Conservation (phyloP, 139 green algal species). For the Closterium sp. region DNA sequence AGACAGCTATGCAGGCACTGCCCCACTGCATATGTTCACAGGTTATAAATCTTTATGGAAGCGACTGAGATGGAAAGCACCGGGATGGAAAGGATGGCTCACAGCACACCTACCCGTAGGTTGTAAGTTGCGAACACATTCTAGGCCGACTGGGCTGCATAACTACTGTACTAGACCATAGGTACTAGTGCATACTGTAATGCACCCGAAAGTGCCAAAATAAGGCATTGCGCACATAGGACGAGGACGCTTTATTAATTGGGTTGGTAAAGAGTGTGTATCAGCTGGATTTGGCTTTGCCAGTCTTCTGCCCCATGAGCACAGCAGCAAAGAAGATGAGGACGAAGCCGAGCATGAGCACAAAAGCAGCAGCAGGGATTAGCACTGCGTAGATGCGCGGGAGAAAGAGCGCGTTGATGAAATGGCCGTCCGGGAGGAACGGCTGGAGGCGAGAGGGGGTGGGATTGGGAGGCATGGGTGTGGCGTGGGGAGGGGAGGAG, state of each 20-base stretch:
- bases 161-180: too few species aligned
- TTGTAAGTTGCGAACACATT: not conserved
- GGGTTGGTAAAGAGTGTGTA: not conserved
- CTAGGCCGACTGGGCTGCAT: too few species aligned
- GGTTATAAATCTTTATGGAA: not conserved
- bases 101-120: too few species aligned
- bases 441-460: not conserved
- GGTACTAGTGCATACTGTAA: not conserved
- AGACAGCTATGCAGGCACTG: too few species aligned
- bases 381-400: not conserved
- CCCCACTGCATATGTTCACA: not conserved
- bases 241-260: not conserved
- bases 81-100: not conserved
- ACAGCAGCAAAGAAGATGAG: not conserved
- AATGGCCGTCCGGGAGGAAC: not conserved
- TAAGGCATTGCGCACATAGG: not conserved
- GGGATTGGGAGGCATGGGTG: too few species aligned
- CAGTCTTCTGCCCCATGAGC: not conserved
- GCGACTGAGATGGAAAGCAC: too few species aligned
- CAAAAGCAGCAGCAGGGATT: not conserved
- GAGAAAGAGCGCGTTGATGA: not conserved
- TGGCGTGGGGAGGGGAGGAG: too few species aligned
- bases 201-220: not conserved
- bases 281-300: not conserved
- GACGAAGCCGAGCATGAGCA: not conserved